Evolutionary conservation across 2,329 filamentous ascomycete species (phyloP), one percentile per base, ranked within the genome.

Genomic region (Botrytis sinoallii): DNA sequence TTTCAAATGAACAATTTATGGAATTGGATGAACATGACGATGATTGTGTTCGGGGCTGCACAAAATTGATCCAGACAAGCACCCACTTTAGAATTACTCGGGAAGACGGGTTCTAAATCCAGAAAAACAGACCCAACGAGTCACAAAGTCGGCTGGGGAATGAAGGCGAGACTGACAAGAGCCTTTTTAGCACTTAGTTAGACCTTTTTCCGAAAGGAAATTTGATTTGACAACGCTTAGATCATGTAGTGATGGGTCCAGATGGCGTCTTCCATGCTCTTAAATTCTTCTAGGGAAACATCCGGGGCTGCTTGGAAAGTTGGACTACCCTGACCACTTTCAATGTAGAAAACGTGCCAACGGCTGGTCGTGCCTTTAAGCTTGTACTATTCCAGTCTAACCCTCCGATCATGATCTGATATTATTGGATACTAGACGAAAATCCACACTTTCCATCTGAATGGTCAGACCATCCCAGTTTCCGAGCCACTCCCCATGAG

Each of bases 321-420:
- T 48, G 22, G 22, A 29, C 32, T 52, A 67, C 64, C 40, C 25
- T 64, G 52, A 18, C 59, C 29, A 32, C 32, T 32, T 40, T 68
- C n/a, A 32, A 68, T 42, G 48, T 61, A 55, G 70, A 72, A 72
- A 72, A 67, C 60, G 70, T 72, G 70, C 70, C 70, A 66, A 66
- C 44, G 59, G 38, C 25, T 52, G n/a, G 38, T 42, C 59, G 29
- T 67, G 44, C 44, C 38, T 42, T 38, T 22, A 16, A 66, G 57
- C 68, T 70, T 61, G 29, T 25, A 35, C 68, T 42, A 61, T 65
- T 40, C 29, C 18, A n/a, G 44, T 65, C 25, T 52, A 32, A 71
- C 18, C 22, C 22, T 29, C 69, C 69, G 59, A 42, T 52, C 10
- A 25, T 40, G 10, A 55, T 52, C 14, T 14, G 12, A 71, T 52